phyloP scores from a whole-genome alignment of 106 monocot genomes.

The Dioscorea dumetorum region DNA sequence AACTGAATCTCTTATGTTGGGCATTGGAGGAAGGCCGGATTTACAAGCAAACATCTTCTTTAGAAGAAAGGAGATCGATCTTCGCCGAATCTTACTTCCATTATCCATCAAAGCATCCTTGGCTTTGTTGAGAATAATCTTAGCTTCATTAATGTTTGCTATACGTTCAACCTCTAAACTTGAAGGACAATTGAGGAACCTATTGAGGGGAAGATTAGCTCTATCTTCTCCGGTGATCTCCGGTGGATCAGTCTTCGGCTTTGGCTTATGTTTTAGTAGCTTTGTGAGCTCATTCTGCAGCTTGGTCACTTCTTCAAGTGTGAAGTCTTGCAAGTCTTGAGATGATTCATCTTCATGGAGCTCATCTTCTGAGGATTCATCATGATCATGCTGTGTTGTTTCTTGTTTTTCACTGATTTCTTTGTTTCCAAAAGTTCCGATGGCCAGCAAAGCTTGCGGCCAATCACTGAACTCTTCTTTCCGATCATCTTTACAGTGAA shows the following conservation, averaged over 20 bases:
- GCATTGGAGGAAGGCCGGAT: conserved; percentile 34
- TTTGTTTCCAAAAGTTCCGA: conserved; percentile 63
- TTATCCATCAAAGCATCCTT: conserved; percentile 32
- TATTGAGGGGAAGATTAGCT: conserved; percentile 34
- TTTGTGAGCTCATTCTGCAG: conserved; percentile 40
- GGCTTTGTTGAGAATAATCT: conserved; percentile 32
- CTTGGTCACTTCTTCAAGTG: conserved; percentile 42
- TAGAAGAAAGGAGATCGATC: conserved; percentile 48
- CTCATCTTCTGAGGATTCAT: neutral
- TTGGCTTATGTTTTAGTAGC: conserved; percentile 29
- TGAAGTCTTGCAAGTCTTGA: conserved; percentile 33
- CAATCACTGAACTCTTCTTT: conserved; percentile 73
- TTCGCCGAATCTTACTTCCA: conserved; percentile 18
- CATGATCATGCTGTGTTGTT: neutral
- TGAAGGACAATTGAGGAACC: conserved; percentile 52
- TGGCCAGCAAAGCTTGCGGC: conserved; percentile 60
- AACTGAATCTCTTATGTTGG: conserved; percentile 44
- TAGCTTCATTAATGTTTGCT: neutral
- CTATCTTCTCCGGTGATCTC: conserved; percentile 11
- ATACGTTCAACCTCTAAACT: conserved; percentile 44
- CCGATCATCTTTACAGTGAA: neutral
- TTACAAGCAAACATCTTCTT: conserved; percentile 52
- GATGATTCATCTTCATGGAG: conserved; percentile 17
- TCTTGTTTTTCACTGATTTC: conserved; percentile 15
- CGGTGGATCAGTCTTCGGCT: conserved; percentile 6